phyloP scores from a whole-genome alignment of 2,329 filamentous ascomycete genomes.

The Raffaelea deltoideospora region DNA sequence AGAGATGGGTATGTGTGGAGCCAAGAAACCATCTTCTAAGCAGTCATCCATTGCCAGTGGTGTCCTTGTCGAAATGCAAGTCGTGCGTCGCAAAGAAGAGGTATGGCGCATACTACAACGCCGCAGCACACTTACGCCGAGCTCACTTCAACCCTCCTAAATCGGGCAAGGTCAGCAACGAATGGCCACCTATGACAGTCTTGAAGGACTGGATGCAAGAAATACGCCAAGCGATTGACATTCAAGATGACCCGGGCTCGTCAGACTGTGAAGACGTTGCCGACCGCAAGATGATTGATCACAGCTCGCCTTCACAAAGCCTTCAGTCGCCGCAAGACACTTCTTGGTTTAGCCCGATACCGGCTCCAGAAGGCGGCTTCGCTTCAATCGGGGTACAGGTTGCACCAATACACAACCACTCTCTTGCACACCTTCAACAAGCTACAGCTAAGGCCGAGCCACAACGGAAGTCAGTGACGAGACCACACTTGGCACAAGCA shows the following conservation, averaged over 20 bases:
- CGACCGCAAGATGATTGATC: slow-evolving; percentile 18
- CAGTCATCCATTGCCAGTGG: slow-evolving; percentile 28
- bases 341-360: no score
- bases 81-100: slow-evolving; percentile 62
- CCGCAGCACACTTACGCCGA: slow-evolving; percentile 74
- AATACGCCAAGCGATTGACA: slow-evolving; percentile 32
- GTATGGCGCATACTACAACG: slow-evolving; percentile 90
- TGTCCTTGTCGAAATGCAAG: slow-evolving; percentile 56
- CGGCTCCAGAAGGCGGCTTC: no score
- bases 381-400: no score
- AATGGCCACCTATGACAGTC: slow-evolving; percentile 41
- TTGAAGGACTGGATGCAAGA: slow-evolving; percentile 48
- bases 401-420: no score
- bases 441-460: no score
- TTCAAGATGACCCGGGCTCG: slow-evolving; percentile 28
- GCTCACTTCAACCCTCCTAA: slow-evolving; percentile 66
- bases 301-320: no score
- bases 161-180: slow-evolving; percentile 37
- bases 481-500: no score
- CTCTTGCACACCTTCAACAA: no score
- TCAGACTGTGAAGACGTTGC: slow-evolving; percentile 38
- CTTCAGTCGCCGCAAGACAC: no score
- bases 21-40: slow-evolving; percentile 18
- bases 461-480: no score
- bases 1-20: slow-evolving; percentile 44